Evolutionary conservation across 495 filamentous ascomycete species (phyloP), one percentile per base, ranked within the genome.

Genomic region (Penicillium arizonense): DNA sequence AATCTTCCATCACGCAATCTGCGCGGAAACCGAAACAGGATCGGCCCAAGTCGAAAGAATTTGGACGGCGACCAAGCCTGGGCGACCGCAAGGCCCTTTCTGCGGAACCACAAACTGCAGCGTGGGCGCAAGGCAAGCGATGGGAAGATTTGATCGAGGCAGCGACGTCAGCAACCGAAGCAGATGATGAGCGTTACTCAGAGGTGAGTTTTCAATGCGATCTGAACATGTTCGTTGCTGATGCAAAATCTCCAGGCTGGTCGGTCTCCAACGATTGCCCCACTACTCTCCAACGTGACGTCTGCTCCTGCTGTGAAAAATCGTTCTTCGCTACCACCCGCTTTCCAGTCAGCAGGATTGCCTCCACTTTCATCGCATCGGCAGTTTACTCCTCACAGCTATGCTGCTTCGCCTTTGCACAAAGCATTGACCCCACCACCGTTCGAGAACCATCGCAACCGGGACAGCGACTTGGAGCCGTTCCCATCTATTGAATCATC

Each of bases 101-200:
- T 3, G 88, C 89, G 21, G 91, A 96, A 67, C 90, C 91, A 13
- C 79, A 84, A 28, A 74, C 72, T 0, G 82, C 78, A n/a, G 82
- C 82, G 8, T 83, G 81, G 55, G 82, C 86, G 39, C 89, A 86
- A 68, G 89, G 90, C 36, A 93, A 91, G 75, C 79, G 91, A 62
- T 96, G 91, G 91, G 90, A 96, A 69, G 91, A 96, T 68, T 71
- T 96, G 54, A 91, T 96, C 50, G 91, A 96, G 69, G 91, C 91
- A 9, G 89, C 89, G 20, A 87, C 91, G 13, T 95, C 89, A 33
- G 90, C 90, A 9, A 96, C 90, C 6, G 91, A 96, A 77, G 80
- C 66, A 38, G 91, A 94, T 70, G 90, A 94, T 58, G 89, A 93
- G 60, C 82, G 86, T 58, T 88, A 93, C 56, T 82, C 89, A 8